phyloP scores from a whole-genome alignment of 2,329 filamentous ascomycete genomes.

The Venturiaceae sp. region DNA sequence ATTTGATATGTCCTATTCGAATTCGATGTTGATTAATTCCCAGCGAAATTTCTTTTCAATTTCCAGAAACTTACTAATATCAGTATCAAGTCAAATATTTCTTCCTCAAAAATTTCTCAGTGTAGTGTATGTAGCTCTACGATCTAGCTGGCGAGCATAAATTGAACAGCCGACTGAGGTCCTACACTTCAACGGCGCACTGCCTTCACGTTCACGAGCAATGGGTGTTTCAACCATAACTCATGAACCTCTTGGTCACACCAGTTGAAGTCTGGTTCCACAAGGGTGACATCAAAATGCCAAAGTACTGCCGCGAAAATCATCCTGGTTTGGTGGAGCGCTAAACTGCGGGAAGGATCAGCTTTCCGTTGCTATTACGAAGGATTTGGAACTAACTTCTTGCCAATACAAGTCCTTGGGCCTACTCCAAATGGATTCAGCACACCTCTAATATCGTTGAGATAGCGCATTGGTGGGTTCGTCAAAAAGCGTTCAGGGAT shows the following conservation, averaged over 20 bases:
- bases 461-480: constrained; percentile 17
- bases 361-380: neutral
- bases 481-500: constrained; percentile 13
- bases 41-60: too few relatives aligned
- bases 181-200: too few relatives aligned
- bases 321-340: constrained; percentile 25
- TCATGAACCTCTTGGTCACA: constrained; percentile 18
- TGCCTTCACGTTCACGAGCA: constrained; percentile 5
- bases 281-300: constrained; percentile 27
- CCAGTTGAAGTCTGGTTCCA: constrained; percentile 11
- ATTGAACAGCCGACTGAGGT: too few relatives aligned
- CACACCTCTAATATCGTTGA: constrained; percentile 18
- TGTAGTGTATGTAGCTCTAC: too few relatives aligned
- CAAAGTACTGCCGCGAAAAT: constrained; percentile 29
- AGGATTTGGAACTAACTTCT: constrained; percentile 4
- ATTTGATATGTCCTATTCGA: too few relatives aligned
- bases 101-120: too few relatives aligned
- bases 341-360: constrained; percentile 15
- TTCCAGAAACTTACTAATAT: too few relatives aligned
- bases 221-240: constrained; percentile 22
- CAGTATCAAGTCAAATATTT: too few relatives aligned
- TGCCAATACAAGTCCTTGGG: constrained; percentile 22
- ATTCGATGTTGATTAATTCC: too few relatives aligned
- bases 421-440: constrained; percentile 22
- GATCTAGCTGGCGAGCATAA: too few relatives aligned